These are phyloP conservation scores for Cryptococcus depauperatus DNA, from an alignment of 1,284 basidiomycete genomes.

Conservation along the genomic window DNA sequence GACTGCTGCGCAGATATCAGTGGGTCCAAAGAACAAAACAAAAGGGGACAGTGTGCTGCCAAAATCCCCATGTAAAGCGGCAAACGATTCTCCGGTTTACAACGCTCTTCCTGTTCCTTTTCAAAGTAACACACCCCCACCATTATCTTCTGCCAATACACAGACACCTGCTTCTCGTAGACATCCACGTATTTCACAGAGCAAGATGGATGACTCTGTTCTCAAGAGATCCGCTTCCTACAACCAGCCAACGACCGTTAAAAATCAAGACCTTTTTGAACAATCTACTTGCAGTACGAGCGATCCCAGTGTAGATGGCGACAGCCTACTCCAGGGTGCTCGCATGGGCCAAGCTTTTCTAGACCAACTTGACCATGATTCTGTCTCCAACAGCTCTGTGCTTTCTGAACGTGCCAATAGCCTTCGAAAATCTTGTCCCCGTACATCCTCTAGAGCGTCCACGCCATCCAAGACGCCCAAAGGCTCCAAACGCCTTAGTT, in stretches of 20 bases:
- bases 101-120: background rate
- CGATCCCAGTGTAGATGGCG: background rate
- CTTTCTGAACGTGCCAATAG: background rate
- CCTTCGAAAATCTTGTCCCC: background rate
- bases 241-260: background rate
- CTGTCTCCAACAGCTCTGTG: constrained; percentile 4
- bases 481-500: constrained; percentile 1
- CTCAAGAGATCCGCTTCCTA: background rate
- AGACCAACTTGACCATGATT: constrained; percentile 13
- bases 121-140: constrained; percentile 1
- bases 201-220: background rate
- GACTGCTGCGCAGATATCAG: no score
- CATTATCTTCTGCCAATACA: no score
- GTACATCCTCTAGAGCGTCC: constrained; percentile 1
- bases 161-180: no score
- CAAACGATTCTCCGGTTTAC: background rate
- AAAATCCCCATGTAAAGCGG: background rate
- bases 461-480: constrained; percentile 5
- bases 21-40: no score
- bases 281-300: background rate
- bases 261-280: no score
- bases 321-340: constrained; percentile 4
- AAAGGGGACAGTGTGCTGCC: no score
- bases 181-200: background rate
- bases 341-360: constrained; percentile 12